A percentile compares a stretch with the other conserved stretches of the same genome.
Conservation (phyloP, 2,329 filamentous ascomycete genomes). For the Hymenoscyphus fraxineus region DNA sequence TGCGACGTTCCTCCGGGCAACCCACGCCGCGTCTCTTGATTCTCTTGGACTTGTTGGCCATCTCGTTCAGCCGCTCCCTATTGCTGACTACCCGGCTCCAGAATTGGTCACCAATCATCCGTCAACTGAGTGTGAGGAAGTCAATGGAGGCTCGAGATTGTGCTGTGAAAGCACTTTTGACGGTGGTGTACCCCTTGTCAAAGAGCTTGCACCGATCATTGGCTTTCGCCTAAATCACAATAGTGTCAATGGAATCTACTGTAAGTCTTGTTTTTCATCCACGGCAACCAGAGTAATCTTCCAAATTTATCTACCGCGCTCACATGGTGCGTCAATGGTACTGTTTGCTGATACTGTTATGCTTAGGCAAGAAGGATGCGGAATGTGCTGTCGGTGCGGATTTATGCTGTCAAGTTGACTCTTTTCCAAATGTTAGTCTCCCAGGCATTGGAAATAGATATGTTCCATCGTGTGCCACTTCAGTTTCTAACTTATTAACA, state of each 20-base stretch:
- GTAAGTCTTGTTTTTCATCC: constrained; percentile 10
- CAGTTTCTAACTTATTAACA: not conserved
- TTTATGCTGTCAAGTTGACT: constrained; percentile 21
- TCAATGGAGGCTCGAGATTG: constrained; percentile 19
- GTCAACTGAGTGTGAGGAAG: constrained; percentile 14
- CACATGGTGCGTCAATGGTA: not conserved
- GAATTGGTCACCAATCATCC: constrained; percentile 14
- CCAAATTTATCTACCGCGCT: not conserved
- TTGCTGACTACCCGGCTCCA: constrained; percentile 11
- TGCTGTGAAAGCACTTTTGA: constrained; percentile 21
- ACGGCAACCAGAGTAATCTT: not conserved
- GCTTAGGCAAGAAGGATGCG: constrained; percentile 3
- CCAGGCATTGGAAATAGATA: not conserved
- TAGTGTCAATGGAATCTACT: constrained; percentile 23
- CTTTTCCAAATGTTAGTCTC: constrained; percentile 14
- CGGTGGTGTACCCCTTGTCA: constrained; percentile 20
- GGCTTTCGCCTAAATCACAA: constrained; percentile 20
- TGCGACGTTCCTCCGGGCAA: not conserved
- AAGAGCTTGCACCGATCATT: constrained; percentile 12
- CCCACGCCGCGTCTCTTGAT: not conserved
- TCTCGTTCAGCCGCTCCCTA: constrained; percentile 3
- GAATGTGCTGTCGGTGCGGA: constrained; percentile 11
- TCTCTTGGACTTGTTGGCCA: constrained; percentile 12
- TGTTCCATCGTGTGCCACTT: not conserved
- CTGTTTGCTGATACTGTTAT: not conserved